Percentiles rank a stretch among this genome's conserved stretches.
phyloP scores from a whole-genome alignment of 208 protist species.

The Zelonia costaricensis region DNA sequence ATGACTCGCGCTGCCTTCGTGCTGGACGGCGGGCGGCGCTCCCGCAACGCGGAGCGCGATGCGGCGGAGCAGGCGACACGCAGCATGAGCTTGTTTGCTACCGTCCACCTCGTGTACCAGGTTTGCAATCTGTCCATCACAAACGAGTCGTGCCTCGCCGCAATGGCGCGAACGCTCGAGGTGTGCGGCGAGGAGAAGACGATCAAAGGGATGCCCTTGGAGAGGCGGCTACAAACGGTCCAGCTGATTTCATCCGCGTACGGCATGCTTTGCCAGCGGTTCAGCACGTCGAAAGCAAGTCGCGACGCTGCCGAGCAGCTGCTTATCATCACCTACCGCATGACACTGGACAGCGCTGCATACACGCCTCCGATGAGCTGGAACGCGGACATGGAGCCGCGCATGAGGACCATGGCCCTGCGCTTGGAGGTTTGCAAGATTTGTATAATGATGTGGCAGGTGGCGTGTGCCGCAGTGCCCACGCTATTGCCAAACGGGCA shows the following conservation, averaged over 20 bases:
- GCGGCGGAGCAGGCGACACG: background rate
- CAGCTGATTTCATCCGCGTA: conserved; percentile 5
- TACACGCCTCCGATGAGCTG: too few species aligned
- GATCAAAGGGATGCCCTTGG: background rate
- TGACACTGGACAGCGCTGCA: background rate
- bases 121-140: background rate
- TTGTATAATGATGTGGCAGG: conserved; percentile 25
- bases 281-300: conserved; percentile 18
- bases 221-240: background rate
- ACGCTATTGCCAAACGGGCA: conserved; percentile 18
- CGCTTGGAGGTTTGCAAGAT: too few species aligned
- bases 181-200: conserved; percentile 6
- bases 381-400: too few species aligned
- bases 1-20: background rate
- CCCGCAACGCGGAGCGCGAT: conserved; percentile 2
- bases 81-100: too few species aligned
- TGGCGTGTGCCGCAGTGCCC: conserved; percentile 21
- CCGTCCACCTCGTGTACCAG: conserved; percentile 6
- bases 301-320: conserved; percentile 30
- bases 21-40: background rate
- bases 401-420: too few species aligned
- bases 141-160: conserved; percentile 1
- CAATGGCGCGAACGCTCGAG: background rate
- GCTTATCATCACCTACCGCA: conserved; percentile 21
- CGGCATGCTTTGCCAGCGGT: conserved; percentile 22